Base-by-base conservation (phyloP, 371 early-diverging fungal species). In the Mucor circinelloides region DNA sequence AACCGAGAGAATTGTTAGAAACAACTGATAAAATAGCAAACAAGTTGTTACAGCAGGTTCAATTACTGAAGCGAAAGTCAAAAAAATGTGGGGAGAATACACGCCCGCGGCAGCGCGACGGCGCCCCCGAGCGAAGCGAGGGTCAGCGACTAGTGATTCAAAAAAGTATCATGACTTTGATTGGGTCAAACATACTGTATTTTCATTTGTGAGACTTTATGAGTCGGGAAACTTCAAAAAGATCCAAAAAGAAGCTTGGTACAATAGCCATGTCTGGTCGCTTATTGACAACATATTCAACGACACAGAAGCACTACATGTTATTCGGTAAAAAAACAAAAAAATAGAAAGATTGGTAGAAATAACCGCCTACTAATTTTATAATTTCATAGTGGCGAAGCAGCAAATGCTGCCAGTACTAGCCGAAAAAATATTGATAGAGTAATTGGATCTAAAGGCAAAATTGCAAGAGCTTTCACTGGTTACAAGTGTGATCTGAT, bases 191-290 rank as follows among this genome's bases (percentile, higher is more conserved):
- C 50, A 50, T 56, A 58, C 63, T 9, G 36, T 68, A 21, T 31
- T n/a, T 68, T 48, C 68, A 19, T 58, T 63, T 32, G 42, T 68
- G 15, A 68, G 63, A 56, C 60, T 54, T 12, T 67, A 67, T 62
- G 58, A 67, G 27, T 60, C 60, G 28, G 68, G 62, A 57, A 60
- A 44, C 13, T 27, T 67, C 10, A 67, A 62, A 46, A 57, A 9
- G 1, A 25, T 60, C 28, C 58, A 62, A 54, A 67, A 67, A 46
- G 68, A 67, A 44, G n/a, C 60, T 4, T 67, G 62, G 68, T 67
- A 62, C 42, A 62, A 67, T 28, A 50, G n/a, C 0, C 67, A 42
- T 67, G 46, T 67, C 17, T 60, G 52, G 67, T 60, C 67, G 38
- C 30, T 67, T 25, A 67, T 67, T 27, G 67, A 67, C 55, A 67